A percentile compares a stretch with the other conserved stretches of the same genome.
Evolutionary conservation across 345 rosid genomes (phyloP).

Genomic region (Gossypium herbaceum): DNA sequence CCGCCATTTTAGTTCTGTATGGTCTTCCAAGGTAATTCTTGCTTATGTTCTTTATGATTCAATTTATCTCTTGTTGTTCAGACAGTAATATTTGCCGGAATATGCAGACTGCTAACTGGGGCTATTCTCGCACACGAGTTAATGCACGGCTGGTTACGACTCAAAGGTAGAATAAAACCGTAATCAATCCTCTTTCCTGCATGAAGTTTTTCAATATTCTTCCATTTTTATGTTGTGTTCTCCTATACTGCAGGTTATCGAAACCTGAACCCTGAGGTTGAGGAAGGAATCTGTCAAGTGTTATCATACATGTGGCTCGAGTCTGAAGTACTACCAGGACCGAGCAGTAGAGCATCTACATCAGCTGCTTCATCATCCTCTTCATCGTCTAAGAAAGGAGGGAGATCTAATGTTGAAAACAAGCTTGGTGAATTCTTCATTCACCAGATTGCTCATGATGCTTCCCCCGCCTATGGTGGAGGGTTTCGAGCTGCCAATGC

Average conservation of each 20-base stretch:
- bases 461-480: conserved; percentile 82
- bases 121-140: conserved; percentile 93
- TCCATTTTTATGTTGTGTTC: background rate
- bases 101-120: conserved; percentile 82
- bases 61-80: background rate
- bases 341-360: conserved; percentile 42
- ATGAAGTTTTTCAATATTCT: background rate
- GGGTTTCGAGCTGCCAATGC: conserved; percentile 75
- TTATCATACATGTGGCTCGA: conserved; percentile 97
- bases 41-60: conserved; percentile 51
- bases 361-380: conserved; percentile 45
- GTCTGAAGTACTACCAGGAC: conserved; percentile 71
- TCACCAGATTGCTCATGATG: conserved; percentile 81
- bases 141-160: conserved; percentile 95
- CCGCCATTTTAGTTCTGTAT: conserved; percentile 92
- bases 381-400: conserved; percentile 67
- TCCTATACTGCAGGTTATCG: conserved; percentile 50
- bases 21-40: conserved; percentile 79
- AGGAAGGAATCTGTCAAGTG: conserved; percentile 96
- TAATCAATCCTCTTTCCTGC: background rate
- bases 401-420: conserved; percentile 57
- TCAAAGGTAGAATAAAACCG: conserved; percentile 49
- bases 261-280: conserved; percentile 81
- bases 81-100: background rate
- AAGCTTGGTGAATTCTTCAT: conserved; percentile 85